phyloP scores from a whole-genome alignment of 805 yeast species.

The Dipodascus albidus region DNA sequence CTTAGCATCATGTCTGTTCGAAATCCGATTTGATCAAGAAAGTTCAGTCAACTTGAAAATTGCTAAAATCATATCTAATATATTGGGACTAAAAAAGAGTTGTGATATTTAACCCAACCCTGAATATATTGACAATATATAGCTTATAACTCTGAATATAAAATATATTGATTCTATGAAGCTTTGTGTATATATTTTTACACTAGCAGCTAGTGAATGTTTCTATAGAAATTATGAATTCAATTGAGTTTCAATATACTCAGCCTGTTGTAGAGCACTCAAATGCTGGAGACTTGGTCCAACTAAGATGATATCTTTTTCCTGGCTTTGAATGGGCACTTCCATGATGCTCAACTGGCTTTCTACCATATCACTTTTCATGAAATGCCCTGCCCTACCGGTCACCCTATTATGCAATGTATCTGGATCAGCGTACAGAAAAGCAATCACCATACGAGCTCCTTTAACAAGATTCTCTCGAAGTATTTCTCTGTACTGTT shows the following conservation, averaged over 20 bases:
- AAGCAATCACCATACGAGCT: conserved; percentile 43
- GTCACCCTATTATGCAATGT: conserved; percentile 51
- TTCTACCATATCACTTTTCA: conserved; percentile 77
- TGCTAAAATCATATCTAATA: no score
- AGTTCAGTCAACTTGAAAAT: no score
- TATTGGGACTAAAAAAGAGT: no score
- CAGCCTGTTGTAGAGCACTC: neutral
- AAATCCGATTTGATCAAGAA: no score
- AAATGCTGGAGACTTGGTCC: neutral
- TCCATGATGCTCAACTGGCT: conserved; percentile 70
- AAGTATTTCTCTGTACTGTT: conserved; percentile 55
- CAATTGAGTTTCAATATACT: neutral
- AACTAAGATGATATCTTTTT: neutral
- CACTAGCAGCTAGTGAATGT: no score
- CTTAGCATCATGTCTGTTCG: no score
- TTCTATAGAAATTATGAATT: no score
- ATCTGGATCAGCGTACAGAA: conserved; percentile 53
- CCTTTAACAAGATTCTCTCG: conserved; percentile 22
- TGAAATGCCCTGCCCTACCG: conserved; percentile 64
- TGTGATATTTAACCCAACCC: no score
- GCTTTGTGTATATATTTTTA: no score
- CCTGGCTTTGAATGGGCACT: conserved; percentile 37
- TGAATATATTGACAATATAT: no score
- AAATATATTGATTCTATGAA: no score
- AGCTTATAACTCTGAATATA: no score